Percentiles rank a stretch among this genome's conserved stretches.
These are phyloP conservation scores for Penicillium paneum DNA, from an alignment of 2,329 filamentous ascomycete genomes.

Conservation along the genomic window DNA sequence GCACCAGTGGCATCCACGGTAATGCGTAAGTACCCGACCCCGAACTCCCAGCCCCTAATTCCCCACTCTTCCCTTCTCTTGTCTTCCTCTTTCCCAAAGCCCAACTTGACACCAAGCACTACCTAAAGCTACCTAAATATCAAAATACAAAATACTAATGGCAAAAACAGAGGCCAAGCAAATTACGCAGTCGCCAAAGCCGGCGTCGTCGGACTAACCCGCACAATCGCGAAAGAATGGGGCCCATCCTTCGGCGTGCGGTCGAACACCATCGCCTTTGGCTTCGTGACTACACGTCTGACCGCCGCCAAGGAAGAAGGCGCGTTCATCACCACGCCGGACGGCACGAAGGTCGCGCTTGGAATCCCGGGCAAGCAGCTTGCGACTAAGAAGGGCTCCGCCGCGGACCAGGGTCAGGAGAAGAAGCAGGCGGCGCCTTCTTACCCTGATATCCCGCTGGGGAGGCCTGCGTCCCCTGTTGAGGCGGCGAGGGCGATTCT, in stretches of 20 bases:
- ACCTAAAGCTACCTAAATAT: too few species aligned
- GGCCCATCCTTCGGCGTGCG: constrained; percentile 78
- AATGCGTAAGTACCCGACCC: constrained; percentile 56
- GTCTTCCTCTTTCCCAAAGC: not conserved
- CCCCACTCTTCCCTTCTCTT: not conserved
- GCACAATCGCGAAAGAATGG: constrained; percentile 92
- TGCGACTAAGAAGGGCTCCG: constrained; percentile 23
- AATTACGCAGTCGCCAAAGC: constrained; percentile 87
- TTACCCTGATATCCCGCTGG: constrained; percentile 71
- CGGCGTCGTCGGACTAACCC: constrained; percentile 76
- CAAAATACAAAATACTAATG: not conserved
- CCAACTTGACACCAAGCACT: not conserved
- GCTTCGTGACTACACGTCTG: constrained; percentile 73
- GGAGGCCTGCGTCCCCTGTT: constrained; percentile 71
- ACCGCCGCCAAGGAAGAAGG: constrained; percentile 83
- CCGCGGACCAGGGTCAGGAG: constrained; percentile 26
- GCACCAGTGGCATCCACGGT: constrained; percentile 76
- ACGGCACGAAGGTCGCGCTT: constrained; percentile 70
- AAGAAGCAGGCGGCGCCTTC: constrained; percentile 32
- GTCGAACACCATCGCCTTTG: constrained; percentile 80
- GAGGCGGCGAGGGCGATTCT: constrained; percentile 77
- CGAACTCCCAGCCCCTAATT: not conserved
- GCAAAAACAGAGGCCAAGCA: constrained; percentile 61
- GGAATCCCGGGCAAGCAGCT: constrained; percentile 67
- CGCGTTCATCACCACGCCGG: constrained; percentile 71